Conservation (phyloP, 2,329 filamentous ascomycete species). For the Aspergillus aculeatinus region DNA sequence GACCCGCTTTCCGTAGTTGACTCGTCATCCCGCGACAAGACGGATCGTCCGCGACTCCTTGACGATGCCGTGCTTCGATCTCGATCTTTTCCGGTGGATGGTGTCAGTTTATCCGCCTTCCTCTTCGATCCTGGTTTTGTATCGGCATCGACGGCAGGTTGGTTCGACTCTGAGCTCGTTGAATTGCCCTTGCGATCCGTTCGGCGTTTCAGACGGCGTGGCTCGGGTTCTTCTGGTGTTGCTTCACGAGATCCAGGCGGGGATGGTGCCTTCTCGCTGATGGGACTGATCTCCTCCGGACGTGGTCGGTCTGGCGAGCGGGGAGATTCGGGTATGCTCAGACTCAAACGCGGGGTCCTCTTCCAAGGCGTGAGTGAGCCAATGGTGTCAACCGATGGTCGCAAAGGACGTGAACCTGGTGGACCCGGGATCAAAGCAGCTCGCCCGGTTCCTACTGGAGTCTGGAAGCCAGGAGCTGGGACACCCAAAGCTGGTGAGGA, state of each 20-base stretch:
- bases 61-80: slow-evolving; percentile 38
- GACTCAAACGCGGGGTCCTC: slow-evolving; percentile 33
- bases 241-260: slow-evolving; percentile 32
- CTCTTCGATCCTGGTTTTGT: slow-evolving; percentile 18
- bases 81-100: slow-evolving; percentile 28
- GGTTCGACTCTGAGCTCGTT: slow-evolving; percentile 22
- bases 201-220: slow-evolving; percentile 21
- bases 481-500: slow-evolving; percentile 28
- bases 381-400: slow-evolving; percentile 40
- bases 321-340: slow-evolving; percentile 37
- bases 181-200: slow-evolving; percentile 24
- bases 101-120: slow-evolving; percentile 29
- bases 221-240: slow-evolving; percentile 24
- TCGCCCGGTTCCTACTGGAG: slow-evolving; percentile 28
- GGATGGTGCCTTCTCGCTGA: slow-evolving; percentile 45
- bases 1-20: slow-evolving; percentile 20
- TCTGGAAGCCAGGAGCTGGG: slow-evolving; percentile 25
- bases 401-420: slow-evolving; percentile 29
- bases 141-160: slow-evolving; percentile 17
- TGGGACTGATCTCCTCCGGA: slow-evolving; percentile 47
- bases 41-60: slow-evolving; percentile 38
- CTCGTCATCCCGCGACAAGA: slow-evolving; percentile 36
- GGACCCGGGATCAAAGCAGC: slow-evolving; percentile 23
- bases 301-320: slow-evolving; percentile 42
- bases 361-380: slow-evolving; percentile 47